These are phyloP conservation scores for Sugiyamaella marilandica DNA, from an alignment of 805 yeast species.

Conservation along the genomic window DNA sequence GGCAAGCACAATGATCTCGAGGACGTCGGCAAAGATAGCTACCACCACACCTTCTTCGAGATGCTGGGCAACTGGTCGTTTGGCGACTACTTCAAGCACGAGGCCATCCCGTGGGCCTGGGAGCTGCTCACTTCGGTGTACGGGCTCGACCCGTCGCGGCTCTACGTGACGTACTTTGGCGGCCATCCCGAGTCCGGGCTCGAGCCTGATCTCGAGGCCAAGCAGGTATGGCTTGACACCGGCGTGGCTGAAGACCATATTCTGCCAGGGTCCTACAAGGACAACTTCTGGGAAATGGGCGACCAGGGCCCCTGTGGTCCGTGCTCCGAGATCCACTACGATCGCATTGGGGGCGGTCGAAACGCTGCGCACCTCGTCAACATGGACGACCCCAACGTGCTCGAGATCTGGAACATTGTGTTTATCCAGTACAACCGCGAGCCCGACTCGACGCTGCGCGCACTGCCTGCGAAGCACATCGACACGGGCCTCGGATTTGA, in stretches of 20 bases:
- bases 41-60: conserved; percentile 97
- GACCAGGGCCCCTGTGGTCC: conserved; percentile 99
- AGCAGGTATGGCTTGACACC: conserved; percentile 73
- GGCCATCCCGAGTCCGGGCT: conserved; percentile 82
- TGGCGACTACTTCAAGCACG: conserved; percentile 97
- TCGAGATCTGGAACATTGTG: conserved; percentile 97
- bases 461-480: conserved; percentile 90
- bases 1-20: conserved; percentile 96
- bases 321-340: conserved; percentile 95
- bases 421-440: conserved; percentile 97
- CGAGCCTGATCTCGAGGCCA: conserved; percentile 92
- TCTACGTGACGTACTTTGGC: conserved; percentile 94
- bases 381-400: conserved; percentile 95
- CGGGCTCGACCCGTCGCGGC: conserved; percentile 69
- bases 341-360: conserved; percentile 97
- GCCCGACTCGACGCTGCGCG: conserved; percentile 68
- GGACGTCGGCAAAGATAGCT: conserved; percentile 96
- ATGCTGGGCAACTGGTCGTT: conserved; percentile 99
- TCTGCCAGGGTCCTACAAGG: conserved; percentile 83
- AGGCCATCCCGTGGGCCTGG: conserved; percentile 88
- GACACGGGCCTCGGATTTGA: conserved; percentile 99
- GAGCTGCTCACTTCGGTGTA: conserved; percentile 81
- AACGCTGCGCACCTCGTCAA: conserved; percentile 88
- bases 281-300: conserved; percentile 99
- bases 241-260: conserved; percentile 93